Conservation (phyloP, 1,139 yeast species). For the Lizanozyma gosingica region DNA sequence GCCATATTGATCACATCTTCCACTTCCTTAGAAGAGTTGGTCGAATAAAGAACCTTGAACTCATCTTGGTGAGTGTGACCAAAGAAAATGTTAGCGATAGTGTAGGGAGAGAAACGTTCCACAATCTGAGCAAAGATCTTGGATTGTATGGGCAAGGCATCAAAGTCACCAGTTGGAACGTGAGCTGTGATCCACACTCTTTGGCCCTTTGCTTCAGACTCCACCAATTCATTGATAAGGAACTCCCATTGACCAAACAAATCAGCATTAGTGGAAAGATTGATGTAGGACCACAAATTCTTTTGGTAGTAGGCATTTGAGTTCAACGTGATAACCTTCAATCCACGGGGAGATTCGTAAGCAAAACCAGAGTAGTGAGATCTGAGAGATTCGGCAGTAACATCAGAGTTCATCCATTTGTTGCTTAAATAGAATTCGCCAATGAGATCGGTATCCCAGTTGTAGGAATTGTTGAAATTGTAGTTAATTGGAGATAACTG, state of each 20-base stretch:
- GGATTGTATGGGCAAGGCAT: slow-evolving; percentile 57
- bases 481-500: slow-evolving; percentile 51
- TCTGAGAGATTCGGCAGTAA: slow-evolving; percentile 11
- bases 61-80: slow-evolving; percentile 72
- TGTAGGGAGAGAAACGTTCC: slow-evolving; percentile 59
- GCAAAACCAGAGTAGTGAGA: slow-evolving; percentile 58
- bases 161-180: slow-evolving; percentile 48
- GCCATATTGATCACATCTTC: slow-evolving; percentile 46
- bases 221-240: slow-evolving; percentile 50
- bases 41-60: slow-evolving; percentile 47
- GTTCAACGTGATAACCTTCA: slow-evolving; percentile 56
- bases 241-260: slow-evolving; percentile 58
- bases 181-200: slow-evolving; percentile 69
- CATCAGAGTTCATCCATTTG: slow-evolving; percentile 23
- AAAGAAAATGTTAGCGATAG: slow-evolving; percentile 60
- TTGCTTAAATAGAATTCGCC: slow-evolving; percentile 42
- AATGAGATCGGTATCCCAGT: slow-evolving; percentile 55
- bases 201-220: slow-evolving; percentile 46
- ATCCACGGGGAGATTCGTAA: slow-evolving; percentile 44
- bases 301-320: slow-evolving; percentile 59
- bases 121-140: slow-evolving; percentile 48
- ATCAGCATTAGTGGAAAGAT: slow-evolving; percentile 45
- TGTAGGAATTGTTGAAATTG: slow-evolving; percentile 40
- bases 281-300: slow-evolving; percentile 56
- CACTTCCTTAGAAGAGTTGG: slow-evolving; percentile 26